These are phyloP conservation scores for Rachicladosporium sp. DNA, from an alignment of 2,329 filamentous ascomycete species.

Conservation along the genomic window DNA sequence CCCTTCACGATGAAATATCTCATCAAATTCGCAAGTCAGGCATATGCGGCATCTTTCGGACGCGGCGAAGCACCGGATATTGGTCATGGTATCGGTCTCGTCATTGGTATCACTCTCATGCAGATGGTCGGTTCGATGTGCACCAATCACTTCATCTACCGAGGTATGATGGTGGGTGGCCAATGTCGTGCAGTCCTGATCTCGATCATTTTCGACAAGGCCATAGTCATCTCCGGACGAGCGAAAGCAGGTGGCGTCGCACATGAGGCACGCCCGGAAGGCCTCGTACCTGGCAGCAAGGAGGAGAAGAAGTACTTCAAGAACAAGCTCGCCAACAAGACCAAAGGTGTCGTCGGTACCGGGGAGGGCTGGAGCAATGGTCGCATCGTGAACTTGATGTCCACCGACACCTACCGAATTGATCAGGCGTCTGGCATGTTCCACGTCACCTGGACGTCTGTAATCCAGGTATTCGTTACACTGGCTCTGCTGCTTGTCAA, in stretches of 20 bases:
- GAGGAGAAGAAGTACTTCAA: slow-evolving; percentile 41
- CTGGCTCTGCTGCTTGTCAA: slow-evolving; percentile 74
- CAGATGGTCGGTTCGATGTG: slow-evolving; percentile 69
- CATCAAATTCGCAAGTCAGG: slow-evolving; percentile 71
- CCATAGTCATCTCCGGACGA: slow-evolving; percentile 75
- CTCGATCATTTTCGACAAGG: slow-evolving; percentile 79
- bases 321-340: slow-evolving; percentile 32
- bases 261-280: slow-evolving; percentile 23
- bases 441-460: slow-evolving; percentile 82
- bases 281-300: slow-evolving; percentile 35
- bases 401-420: slow-evolving; percentile 84
- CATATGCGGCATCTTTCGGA: slow-evolving; percentile 51
- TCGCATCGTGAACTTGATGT: slow-evolving; percentile 85
- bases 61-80: slow-evolving; percentile 52
- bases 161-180: slow-evolving; percentile 82
- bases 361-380: slow-evolving; percentile 85
- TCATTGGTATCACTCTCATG: slow-evolving; percentile 74
- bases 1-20: slow-evolving; percentile 78
- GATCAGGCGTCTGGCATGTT: slow-evolving; percentile 82
- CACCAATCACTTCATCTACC: slow-evolving; percentile 85
- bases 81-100: slow-evolving; percentile 65
- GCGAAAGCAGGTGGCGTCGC: slow-evolving; percentile 70
- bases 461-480: slow-evolving; percentile 65
- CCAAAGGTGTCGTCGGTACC: slow-evolving; percentile 48
- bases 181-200: slow-evolving; percentile 73